These are phyloP conservation scores for Dictyostelium intermedium DNA, from an alignment of 78 protist genomes.

Conservation along the genomic window DNA sequence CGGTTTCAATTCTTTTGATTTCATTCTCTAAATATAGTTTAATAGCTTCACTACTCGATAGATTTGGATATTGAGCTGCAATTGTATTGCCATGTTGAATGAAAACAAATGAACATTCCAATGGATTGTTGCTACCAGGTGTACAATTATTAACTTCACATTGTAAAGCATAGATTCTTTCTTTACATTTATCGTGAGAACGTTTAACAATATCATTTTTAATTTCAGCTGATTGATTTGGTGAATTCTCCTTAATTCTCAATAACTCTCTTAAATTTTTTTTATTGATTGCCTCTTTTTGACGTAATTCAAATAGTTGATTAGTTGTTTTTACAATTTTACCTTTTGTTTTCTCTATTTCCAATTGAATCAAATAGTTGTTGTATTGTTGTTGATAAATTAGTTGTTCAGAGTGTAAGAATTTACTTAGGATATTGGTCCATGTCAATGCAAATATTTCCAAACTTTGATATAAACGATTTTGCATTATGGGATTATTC, in stretches of 20 bases:
- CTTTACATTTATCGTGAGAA: constrained; percentile 1
- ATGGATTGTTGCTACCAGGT: background rate
- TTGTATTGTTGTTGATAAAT: background rate
- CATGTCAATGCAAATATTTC: background rate
- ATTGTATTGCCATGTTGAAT: background rate
- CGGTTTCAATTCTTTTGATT: background rate
- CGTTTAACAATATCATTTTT: background rate
- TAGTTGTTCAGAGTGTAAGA: background rate
- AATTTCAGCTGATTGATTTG: background rate
- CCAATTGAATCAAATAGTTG: background rate
- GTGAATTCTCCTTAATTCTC: background rate
- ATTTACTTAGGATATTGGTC: background rate
- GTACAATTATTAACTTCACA: background rate
- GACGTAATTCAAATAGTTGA: constrained; percentile 1
- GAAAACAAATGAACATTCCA: background rate
- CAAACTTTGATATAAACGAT: background rate
- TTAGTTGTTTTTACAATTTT: background rate
- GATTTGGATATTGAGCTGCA: background rate
- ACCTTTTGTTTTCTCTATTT: background rate
- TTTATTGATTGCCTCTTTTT: background rate
- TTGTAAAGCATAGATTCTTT: background rate
- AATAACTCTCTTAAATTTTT: background rate
- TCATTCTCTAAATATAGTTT: background rate
- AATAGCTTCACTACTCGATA: background rate
- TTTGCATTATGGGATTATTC: constrained; percentile 10